Evolutionary conservation across 148 eudicot species (phyloP), one percentile per base, ranked within the genome.

Genomic region (Rhododendron griersonianum): DNA sequence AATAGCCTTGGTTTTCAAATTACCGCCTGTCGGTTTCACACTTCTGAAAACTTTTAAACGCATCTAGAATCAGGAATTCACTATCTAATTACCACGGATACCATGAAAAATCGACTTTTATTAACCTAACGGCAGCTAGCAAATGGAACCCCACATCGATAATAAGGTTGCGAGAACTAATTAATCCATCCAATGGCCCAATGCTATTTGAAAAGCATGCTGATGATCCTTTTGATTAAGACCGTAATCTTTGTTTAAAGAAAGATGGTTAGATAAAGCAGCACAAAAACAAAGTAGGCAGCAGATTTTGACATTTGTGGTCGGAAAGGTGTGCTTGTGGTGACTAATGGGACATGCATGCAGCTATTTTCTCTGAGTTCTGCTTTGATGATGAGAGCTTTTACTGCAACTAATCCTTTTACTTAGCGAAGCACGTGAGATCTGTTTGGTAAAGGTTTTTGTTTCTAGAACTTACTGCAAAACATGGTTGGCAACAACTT

Each of bases 321-420:
- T 41, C 11, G 53, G 76, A 83, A 83, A 83, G 76, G 39, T 44
- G 55, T 23, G 48, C 8, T 65, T 44, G 76, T 83, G 77, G 76
- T 82, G 37, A 83, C 84, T 83, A n/a, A 61, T 57, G 84, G 71
- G 89, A 77, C 84, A 88, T 81, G 71, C 82, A 84, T 84, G 88
- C 81, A 80, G 84, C 87, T 82, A 84, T 69, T 86, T 84, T 79
- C 84, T 78, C 16, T 39, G 77, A 45, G 44, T 77, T 89, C 73
- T 73, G 80, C 84, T 83, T 79, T 81, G 76, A 80, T 48, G 28
- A 69, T 10, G 15, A 25, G 18, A 25, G 75, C 18, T 69, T 69
- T 69, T 69, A 69, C 75, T 28, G 35, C 28, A 4, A 28, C 75
- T 28, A 69, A 69, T 28, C 2, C 18, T 69, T 28, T 69, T 69